These are phyloP conservation scores for Phytopythium litorale DNA, from an alignment of 352 stramenopile genomes.

Conservation along the genomic window DNA sequence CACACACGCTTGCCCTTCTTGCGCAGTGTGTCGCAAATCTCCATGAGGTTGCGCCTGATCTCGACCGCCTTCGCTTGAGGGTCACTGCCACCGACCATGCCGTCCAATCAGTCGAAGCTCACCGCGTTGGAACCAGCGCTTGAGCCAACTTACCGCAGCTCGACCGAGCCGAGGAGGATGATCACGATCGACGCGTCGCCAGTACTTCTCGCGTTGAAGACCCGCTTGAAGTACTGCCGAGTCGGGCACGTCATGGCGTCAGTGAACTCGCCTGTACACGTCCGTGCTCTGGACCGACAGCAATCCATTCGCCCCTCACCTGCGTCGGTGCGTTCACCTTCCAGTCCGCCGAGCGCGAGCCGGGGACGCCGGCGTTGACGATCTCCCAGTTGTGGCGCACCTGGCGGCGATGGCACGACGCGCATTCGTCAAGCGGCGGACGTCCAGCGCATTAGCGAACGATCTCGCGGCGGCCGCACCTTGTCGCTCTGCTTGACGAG, in stretches of 20 bases:
- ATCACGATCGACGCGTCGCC: constrained; percentile 76
- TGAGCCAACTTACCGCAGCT: constrained; percentile 33
- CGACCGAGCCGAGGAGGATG: constrained; percentile 69
- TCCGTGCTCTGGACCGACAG: background rate
- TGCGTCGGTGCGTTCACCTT: constrained; percentile 54
- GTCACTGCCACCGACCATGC: constrained; percentile 15
- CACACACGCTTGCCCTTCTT: constrained; percentile 85
- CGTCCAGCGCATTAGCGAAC: background rate
- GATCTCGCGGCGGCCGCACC: constrained; percentile 16
- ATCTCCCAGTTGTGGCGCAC: constrained; percentile 80
- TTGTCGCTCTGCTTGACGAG: constrained; percentile 54
- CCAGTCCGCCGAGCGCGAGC: constrained; percentile 63
- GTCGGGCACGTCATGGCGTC: background rate
- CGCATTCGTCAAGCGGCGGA: constrained; percentile 6
- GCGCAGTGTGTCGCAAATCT: constrained; percentile 70
- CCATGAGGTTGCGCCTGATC: constrained; percentile 59
- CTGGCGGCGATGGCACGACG: constrained; percentile 16
- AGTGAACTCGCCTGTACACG: background rate
- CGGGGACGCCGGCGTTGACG: constrained; percentile 68
- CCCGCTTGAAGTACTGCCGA: constrained; percentile 54
- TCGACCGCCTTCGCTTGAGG: constrained; percentile 17
- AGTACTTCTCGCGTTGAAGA: constrained; percentile 54
- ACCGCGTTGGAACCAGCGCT: background rate
- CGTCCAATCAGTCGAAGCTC: background rate
- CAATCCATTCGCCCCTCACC: constrained; percentile 18